These are phyloP conservation scores for Capsella rubella DNA, from an alignment of 441 rosid genomes.

Conservation along the genomic window DNA sequence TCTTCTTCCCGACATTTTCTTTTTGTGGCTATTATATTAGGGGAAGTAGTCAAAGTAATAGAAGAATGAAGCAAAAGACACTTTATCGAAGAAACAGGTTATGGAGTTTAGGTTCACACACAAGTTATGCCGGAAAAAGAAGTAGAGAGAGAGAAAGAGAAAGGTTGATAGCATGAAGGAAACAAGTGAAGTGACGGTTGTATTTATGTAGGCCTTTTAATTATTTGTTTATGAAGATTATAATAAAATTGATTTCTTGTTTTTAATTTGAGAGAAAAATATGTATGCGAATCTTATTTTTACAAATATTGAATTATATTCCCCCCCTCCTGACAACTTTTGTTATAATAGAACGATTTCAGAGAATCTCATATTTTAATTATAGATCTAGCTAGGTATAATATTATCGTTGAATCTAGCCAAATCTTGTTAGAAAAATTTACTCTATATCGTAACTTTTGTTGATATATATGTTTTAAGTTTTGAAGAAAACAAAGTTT, in stretches of 20 bases:
- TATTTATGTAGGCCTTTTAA: conserved; percentile 41
- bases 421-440: conserved; percentile 5
- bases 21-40: not conserved
- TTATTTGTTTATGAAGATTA: conserved; percentile 32
- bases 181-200: conserved; percentile 44
- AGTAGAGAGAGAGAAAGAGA: conserved; percentile 17
- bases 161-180: conserved; percentile 30
- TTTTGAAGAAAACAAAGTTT: not conserved
- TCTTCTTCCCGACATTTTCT: conserved; percentile 77
- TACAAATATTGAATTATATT: conserved; percentile 36
- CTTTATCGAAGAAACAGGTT: conserved; percentile 17
- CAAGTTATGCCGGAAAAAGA: conserved; percentile 33
- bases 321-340: conserved; percentile 40
- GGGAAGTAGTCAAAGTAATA: conserved; percentile 4
- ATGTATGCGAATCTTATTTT: conserved; percentile 16
- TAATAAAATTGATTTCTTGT: not conserved
- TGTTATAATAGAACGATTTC: conserved; percentile 39
- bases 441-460: conserved; percentile 21
- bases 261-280: not conserved
- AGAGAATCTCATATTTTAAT: conserved; percentile 38
- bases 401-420: conserved; percentile 24
- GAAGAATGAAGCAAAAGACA: conserved; percentile 15
- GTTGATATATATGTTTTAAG: not conserved
- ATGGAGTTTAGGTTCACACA: conserved; percentile 38
- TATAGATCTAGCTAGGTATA: conserved; percentile 38